Conservation (phyloP, 2,329 filamentous ascomycete genomes). For the Colletotrichum spaethianum region DNA sequence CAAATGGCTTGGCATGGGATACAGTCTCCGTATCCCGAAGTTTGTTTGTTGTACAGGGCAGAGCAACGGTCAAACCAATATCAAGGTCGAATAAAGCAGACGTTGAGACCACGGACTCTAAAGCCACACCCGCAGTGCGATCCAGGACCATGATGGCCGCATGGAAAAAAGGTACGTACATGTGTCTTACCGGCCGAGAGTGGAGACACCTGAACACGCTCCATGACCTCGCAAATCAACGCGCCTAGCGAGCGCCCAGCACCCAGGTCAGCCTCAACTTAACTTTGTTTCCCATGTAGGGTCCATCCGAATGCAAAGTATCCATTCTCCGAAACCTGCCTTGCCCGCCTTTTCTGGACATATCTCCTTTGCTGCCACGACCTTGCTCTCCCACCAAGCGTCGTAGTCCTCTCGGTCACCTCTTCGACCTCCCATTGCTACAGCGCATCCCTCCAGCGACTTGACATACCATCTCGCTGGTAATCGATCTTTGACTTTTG, state of each 20-base stretch:
- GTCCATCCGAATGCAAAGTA: slow-evolving; percentile 14
- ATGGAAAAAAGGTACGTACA: not conserved
- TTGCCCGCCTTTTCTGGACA: not conserved
- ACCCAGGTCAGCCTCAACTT: slow-evolving; percentile 30
- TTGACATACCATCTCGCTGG: not conserved
- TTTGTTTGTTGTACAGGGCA: slow-evolving; percentile 2
- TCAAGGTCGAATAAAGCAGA: not conserved
- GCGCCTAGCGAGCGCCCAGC: slow-evolving; percentile 8
- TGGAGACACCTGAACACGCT: slow-evolving; percentile 28
- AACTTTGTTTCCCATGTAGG: slow-evolving; percentile 25
- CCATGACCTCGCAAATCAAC: slow-evolving; percentile 23
- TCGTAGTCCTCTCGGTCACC: not conserved
- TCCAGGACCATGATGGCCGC: not conserved
- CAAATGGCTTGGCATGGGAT: not conserved
- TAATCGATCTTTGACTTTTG: not conserved
- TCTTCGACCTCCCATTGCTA: not conserved
- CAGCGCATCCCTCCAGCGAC: not conserved
- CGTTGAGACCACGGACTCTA: not conserved
- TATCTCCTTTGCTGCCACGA: not conserved
- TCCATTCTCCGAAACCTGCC: not conserved
- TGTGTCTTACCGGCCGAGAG: not conserved
- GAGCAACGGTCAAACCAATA: not conserved
- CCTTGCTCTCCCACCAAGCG: not conserved
- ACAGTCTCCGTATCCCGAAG: not conserved
- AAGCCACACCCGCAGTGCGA: slow-evolving; percentile 8